Base-by-base conservation (phyloP, 2,329 filamentous ascomycete genomes). In the Mycosphaerella sp. region DNA sequence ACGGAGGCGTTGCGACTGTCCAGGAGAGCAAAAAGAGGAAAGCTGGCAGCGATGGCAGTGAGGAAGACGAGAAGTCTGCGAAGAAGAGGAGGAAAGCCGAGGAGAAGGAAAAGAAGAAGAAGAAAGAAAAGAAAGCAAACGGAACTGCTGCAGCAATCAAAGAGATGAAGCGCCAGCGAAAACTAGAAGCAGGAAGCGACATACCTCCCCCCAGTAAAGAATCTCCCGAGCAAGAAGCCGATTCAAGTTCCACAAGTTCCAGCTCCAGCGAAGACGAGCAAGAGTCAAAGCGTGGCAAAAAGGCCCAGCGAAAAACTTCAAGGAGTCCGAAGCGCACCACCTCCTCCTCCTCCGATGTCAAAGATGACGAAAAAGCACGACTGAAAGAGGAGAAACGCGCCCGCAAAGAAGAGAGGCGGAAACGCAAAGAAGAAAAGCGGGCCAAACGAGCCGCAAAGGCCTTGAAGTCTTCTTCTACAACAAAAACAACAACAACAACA, bases 371-470 rank as follows among this genome's bases (percentile, higher is more conserved):
- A 26, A 69, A 66, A 53, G 55, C 62, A 51, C 68, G 66, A 7
- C 72, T 74, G 50, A 75, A 73, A 62, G 65, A 70, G n/a, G 71
- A 76, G 64, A 80, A 72, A 63, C 71, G 69, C 31, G 71, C 67
- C n/a, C 67, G 70, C 21, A 75, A 74, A 50, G 70, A 73, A 52
- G 72, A 74, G 55, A 72, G 73, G 57, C 70, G 70, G 50, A 69
- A 70, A 47, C 72, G 77, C 63, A 82, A 80, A 64, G 74, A 76
- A 36, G 76, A 74, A 68, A 79, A 73, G 57, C 71, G 73, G 23
- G 69, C 67, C 67, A 79, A 73, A 58, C 71, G 73, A 40, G 70
- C 69, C 53, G 73, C 69, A 56, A 73, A 73, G 53, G 68, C 73
- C 41, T 73, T 74, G 8, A 45, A 62, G 64, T 45, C 53, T 1